Evolutionary conservation across 108 stramenopile species (phyloP), one percentile per base, ranked within the genome.

Genomic region (Conticribra weissflogii): DNA sequence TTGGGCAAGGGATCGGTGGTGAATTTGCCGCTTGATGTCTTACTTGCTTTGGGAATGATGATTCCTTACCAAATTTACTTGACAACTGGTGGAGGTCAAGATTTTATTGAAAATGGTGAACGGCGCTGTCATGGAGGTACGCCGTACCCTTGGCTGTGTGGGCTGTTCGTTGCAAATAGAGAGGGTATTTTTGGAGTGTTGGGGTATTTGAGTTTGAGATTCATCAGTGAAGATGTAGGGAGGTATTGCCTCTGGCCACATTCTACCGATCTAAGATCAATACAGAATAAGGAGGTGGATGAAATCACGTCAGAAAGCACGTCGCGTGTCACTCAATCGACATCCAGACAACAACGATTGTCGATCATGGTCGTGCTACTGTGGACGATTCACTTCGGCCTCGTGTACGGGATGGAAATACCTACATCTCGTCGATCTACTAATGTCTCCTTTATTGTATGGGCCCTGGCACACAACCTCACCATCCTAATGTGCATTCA

Each of bases 151-250:
- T 63, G 25, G 15, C 34, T 80, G 22, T 92, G 91, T 59, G 28
- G 80, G 55, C 52, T 88, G 7, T 82, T 89, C 64, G 79, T 77
- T 47, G 89, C 89, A 57, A 97, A 97, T 72, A 87, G 94, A 58
- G 96, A 97, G 72, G 96, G 96, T 3, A 83, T 97, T 18, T 63
- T 94, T 22, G 92, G 96, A 25, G 66, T 85, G 44, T 25, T 91
- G 22, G 96, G 94, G 19, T 95, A 95, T 66, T 29, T 83, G 48
- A 60, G 76, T 58, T 45, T 97, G 17, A 83, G 86, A 65, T 75
- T 85, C 32, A 16, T 83, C 4, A 81, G 87, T 44, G 91, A 93
- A 66, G 83, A 63, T 19, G 59, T 92, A 66, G 90, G 80, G 3
- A 54, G 64, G 17, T 36, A 59, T 27, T 92, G 76, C 52, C 32